These are phyloP conservation scores for Scutellaria minor DNA, from an alignment of 257 asterid species.

Conservation along the genomic window DNA sequence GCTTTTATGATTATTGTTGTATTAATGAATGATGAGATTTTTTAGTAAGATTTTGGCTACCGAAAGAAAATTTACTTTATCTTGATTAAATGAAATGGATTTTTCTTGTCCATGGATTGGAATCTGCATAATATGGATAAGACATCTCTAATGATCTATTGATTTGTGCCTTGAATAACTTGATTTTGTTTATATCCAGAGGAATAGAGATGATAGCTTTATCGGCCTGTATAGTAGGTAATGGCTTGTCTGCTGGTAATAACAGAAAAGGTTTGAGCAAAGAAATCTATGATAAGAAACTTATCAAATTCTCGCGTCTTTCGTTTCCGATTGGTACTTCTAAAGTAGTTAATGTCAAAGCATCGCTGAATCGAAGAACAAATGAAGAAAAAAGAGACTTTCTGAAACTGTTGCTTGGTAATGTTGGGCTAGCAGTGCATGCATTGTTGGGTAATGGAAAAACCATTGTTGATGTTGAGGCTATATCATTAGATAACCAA, in stretches of 20 bases:
- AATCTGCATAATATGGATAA: constrained; percentile 1
- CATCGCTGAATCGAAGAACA: too few relatives aligned
- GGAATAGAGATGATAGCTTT: constrained; percentile 67
- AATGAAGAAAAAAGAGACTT: constrained; percentile 70
- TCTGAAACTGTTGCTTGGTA: constrained; percentile 69
- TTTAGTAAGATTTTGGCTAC: background rate
- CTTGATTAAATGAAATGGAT: background rate
- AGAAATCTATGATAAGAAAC: constrained; percentile 59
- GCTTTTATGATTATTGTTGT: too few relatives aligned
- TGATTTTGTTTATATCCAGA: constrained; percentile 23
- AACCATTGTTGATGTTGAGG: constrained; percentile 94
- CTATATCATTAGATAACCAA: constrained; percentile 79
- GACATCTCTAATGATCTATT: background rate
- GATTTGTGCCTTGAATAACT: constrained; percentile 5
- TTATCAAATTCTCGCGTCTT: constrained; percentile 51
- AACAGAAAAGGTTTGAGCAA: constrained; percentile 49
- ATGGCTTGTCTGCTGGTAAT: constrained; percentile 47
- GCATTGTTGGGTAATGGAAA: constrained; percentile 58
- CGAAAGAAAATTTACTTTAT: background rate
- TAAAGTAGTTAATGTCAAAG: constrained; percentile 43
- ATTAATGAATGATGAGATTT: too few relatives aligned
- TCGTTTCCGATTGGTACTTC: constrained; percentile 47
- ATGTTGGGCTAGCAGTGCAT: constrained; percentile 66
- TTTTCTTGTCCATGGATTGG: background rate
- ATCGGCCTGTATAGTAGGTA: constrained; percentile 73